Conservation (phyloP, 148 eudicot species). For the Chenopodium suecicum region DNA sequence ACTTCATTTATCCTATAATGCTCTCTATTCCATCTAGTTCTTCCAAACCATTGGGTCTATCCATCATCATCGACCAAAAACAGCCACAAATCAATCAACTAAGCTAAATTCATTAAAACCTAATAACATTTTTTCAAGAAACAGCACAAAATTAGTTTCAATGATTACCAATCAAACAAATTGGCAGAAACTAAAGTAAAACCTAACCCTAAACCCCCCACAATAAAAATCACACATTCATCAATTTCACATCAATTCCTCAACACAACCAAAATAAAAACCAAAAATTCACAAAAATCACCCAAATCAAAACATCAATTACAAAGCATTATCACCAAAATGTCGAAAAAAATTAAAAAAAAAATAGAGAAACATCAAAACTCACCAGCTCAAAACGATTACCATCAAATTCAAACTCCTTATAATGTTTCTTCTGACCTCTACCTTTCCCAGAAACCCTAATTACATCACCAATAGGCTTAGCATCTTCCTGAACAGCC, state of each 20-base stretch:
- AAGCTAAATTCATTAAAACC: not conserved
- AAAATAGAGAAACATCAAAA: not conserved
- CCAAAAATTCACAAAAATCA: not conserved
- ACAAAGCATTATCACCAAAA: not conserved
- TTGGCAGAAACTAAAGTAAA: not conserved
- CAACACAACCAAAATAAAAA: not conserved
- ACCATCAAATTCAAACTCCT: conserved; percentile 65
- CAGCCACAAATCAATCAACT: not conserved
- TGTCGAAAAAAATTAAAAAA: not conserved
- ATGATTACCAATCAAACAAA: not conserved
- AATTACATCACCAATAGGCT: conserved; percentile 58
- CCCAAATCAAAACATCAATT: not conserved
- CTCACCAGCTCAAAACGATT: conserved; percentile 55
- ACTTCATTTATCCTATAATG: not conserved
- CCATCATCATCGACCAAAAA: not conserved
- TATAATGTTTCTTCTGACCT: conserved; percentile 40
- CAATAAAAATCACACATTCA: not conserved
- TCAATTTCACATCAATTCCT: not conserved
- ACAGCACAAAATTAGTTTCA: not conserved
- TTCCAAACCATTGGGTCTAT: not conserved
- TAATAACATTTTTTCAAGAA: not conserved
- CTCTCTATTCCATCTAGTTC: not conserved
- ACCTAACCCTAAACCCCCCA: conserved; percentile 14
- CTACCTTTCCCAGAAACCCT: conserved; percentile 73
- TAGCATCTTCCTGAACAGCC: conserved; percentile 50